A percentile compares a stretch with the other conserved stretches of the same genome.
phyloP scores from a whole-genome alignment of 2,329 filamentous ascomycete species.

The Lachnellula hyalina region DNA sequence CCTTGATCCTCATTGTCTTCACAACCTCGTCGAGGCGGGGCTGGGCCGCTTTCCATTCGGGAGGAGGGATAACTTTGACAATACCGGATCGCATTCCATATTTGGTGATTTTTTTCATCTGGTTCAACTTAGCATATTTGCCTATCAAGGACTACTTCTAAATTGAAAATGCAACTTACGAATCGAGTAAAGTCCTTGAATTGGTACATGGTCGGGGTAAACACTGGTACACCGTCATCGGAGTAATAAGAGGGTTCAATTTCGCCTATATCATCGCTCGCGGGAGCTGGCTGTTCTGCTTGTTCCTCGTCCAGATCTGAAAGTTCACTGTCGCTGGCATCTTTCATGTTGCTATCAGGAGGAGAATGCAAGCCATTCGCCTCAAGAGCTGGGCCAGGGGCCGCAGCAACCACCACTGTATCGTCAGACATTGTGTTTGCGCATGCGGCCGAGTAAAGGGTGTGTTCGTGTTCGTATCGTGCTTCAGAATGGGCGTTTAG shows the following conservation, averaged over 20 bases:
- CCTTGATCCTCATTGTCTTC: slow-evolving; percentile 88
- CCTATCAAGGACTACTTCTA: not conserved
- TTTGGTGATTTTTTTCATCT: slow-evolving; percentile 76
- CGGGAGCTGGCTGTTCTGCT: slow-evolving; percentile 6
- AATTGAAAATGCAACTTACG: slow-evolving; percentile 46
- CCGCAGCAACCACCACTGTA: slow-evolving; percentile 22
- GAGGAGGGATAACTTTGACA: slow-evolving; percentile 87
- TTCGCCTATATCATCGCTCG: slow-evolving; percentile 65
- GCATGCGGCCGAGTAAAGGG: slow-evolving; percentile 23
- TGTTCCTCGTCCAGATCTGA: slow-evolving; percentile 52
- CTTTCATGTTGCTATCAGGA: slow-evolving; percentile 58
- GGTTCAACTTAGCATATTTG: slow-evolving; percentile 14
- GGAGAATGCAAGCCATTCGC: slow-evolving; percentile 49
- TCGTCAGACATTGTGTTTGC: slow-evolving; percentile 25
- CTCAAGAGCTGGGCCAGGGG: slow-evolving; percentile 18
- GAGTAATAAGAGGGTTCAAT: slow-evolving; percentile 85
- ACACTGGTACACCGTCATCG: slow-evolving; percentile 77
- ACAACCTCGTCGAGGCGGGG: slow-evolving; percentile 77
- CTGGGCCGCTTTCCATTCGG: slow-evolving; percentile 84
- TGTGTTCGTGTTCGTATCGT: slow-evolving; percentile 5
- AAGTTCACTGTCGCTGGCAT: slow-evolving; percentile 58
- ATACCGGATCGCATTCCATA: slow-evolving; percentile 98
- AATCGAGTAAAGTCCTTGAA: slow-evolving; percentile 92
- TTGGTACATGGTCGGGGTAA: slow-evolving; percentile 91
- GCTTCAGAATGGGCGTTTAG: slow-evolving; percentile 1